Evolutionary conservation across 805 yeast genomes (phyloP).

Genomic region (Kodamaea restingae): DNA sequence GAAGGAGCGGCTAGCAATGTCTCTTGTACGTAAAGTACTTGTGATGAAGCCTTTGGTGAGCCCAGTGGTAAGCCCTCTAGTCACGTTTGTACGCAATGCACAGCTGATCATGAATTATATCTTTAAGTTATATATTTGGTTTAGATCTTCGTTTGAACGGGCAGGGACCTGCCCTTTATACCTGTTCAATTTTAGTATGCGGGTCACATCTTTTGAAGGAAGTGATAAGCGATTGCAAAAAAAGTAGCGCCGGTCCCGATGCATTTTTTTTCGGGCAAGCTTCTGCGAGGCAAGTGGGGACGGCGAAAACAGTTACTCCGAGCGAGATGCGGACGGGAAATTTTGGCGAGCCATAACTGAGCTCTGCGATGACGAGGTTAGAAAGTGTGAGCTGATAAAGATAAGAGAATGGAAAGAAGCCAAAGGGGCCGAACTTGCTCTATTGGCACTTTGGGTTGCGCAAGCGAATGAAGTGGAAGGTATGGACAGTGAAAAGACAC

Average conservation of each 20-base stretch:
- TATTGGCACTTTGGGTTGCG: too few relatives aligned
- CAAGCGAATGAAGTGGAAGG: too few relatives aligned
- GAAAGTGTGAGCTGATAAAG: too few relatives aligned
- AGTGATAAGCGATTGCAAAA: conserved; percentile 4
- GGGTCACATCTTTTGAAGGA: conserved; percentile 2
- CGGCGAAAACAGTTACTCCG: not conserved
- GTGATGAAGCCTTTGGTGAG: not conserved
- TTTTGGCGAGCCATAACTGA: too few relatives aligned
- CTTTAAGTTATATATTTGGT: too few relatives aligned
- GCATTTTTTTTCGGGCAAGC: not conserved
- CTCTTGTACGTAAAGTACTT: not conserved
- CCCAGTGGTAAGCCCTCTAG: not conserved
- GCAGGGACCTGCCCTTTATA: not conserved
- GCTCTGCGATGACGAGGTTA: too few relatives aligned
- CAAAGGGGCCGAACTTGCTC: too few relatives aligned
- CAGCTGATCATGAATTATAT: conserved; percentile 4
- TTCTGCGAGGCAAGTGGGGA: not conserved
- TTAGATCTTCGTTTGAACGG: not conserved
- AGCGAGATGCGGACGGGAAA: too few relatives aligned
- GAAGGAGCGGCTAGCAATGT: conserved; percentile 12
- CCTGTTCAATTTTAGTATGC: not conserved
- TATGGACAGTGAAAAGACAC: too few relatives aligned
- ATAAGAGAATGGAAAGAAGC: too few relatives aligned
- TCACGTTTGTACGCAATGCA: conserved; percentile 5
- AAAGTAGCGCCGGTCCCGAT: not conserved